Conservation (phyloP, 441 rosid genomes). For the Brassica hybrid region DNA sequence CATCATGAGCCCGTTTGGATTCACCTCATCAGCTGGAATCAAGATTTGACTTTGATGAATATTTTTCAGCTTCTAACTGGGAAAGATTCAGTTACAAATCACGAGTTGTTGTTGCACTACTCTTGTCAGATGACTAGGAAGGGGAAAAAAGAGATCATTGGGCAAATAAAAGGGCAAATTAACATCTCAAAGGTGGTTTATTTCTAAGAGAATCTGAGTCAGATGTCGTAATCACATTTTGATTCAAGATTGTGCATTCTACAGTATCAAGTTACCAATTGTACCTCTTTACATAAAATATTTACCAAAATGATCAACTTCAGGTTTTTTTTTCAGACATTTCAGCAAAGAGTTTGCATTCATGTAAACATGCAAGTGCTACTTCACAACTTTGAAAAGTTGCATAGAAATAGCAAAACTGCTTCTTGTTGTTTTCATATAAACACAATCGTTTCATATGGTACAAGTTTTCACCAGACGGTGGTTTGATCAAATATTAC, state of each 20-base stretch:
- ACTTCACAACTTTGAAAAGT: neutral
- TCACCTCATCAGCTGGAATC: constrained; percentile 56
- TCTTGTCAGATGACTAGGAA: neutral
- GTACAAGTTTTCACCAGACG: constrained; percentile 21
- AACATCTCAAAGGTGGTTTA: neutral
- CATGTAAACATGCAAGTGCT: too few species aligned
- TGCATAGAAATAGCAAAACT: neutral
- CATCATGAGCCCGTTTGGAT: constrained; percentile 47
- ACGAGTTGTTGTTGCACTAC: neutral
- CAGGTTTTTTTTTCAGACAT: too few species aligned
- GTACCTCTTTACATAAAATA: too few species aligned
- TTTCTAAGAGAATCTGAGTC: neutral
- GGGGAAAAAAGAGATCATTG: neutral
- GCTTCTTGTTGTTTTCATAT: neutral
- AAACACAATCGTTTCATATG: constrained; percentile 33
- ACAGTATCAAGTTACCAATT: neutral
- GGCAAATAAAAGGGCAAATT: neutral
- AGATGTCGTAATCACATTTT: neutral
- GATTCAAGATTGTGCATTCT: neutral
- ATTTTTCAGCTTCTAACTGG: constrained; percentile 36
- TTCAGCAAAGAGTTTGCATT: too few species aligned
- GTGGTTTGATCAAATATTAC: constrained; percentile 24
- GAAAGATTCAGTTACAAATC: constrained; percentile 25
- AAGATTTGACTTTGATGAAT: constrained; percentile 59
- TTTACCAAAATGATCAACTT: too few species aligned